phyloP scores from a whole-genome alignment of 305 asterid genomes.

The Fraxinus albicans region DNA sequence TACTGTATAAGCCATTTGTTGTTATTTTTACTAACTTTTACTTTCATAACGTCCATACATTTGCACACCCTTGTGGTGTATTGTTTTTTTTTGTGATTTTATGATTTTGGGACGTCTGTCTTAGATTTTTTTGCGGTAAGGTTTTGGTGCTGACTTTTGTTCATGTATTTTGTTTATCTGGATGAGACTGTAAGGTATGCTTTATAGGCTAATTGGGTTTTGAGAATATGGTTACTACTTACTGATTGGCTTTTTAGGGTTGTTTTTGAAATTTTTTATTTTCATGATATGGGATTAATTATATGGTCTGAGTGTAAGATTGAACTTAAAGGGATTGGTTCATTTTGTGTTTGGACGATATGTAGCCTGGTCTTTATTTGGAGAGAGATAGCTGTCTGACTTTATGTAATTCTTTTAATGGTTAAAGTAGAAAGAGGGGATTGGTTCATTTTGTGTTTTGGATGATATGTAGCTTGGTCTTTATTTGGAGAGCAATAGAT shows the following conservation, averaged over 20 bases:
- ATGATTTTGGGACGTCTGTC: background rate
- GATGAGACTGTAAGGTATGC: background rate
- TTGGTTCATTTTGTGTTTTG: background rate
- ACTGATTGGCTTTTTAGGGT: background rate
- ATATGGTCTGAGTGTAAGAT: slow-evolving; percentile 2
- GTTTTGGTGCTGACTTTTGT: background rate
- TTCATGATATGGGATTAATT: background rate
- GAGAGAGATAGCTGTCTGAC: background rate
- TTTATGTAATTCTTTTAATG: slow-evolving; percentile 7
- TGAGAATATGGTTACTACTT: background rate
- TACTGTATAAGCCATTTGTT: background rate
- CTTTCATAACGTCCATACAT: slow-evolving; percentile 1
- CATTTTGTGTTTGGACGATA: background rate
- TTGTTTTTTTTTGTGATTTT: background rate
- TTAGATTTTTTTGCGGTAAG: background rate
- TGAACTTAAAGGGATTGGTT: slow-evolving; percentile 1
- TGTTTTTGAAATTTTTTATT: background rate
- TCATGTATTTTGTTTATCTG: background rate
- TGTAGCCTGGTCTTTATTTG: background rate
- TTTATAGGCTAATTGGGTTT: slow-evolving; percentile 10
- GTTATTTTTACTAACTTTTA: background rate
- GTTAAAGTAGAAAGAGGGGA: background rate
- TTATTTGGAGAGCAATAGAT: background rate
- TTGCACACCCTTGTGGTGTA: background rate
- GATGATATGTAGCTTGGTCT: background rate